These are phyloP conservation scores for Peronosclerospora sorghi DNA, from an alignment of 352 stramenopile species.

Conservation along the genomic window DNA sequence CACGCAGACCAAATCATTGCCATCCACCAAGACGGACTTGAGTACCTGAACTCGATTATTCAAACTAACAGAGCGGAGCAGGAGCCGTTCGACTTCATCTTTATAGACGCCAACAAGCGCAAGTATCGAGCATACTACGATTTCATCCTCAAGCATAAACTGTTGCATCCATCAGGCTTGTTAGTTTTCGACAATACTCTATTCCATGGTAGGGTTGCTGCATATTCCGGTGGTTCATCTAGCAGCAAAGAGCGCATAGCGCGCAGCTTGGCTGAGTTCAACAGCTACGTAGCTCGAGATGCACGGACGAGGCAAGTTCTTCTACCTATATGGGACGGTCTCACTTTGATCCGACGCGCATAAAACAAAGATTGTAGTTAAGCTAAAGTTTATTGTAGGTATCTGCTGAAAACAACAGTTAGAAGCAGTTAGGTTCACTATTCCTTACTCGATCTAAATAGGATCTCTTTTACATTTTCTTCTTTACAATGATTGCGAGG, in stretches of 20 bases:
- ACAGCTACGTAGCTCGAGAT: constrained; percentile 71
- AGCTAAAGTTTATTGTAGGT: too few species aligned
- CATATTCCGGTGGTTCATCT: constrained; percentile 27
- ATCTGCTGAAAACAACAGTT: too few species aligned
- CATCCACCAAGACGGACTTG: constrained; percentile 31
- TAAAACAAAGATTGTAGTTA: too few species aligned
- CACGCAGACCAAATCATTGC: constrained; percentile 25
- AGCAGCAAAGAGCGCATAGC: constrained; percentile 46
- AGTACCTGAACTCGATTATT: constrained; percentile 16
- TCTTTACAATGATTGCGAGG: too few species aligned
- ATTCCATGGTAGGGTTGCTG: constrained; percentile 86
- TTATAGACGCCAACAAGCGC: constrained; percentile 91
- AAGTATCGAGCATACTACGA: constrained; percentile 85
- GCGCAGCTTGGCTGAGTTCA: constrained; percentile 81
- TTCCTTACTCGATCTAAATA: too few species aligned
- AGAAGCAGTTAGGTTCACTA: too few species aligned
- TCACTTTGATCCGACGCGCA: constrained; percentile 43
- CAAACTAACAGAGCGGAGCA: constrained; percentile 9
- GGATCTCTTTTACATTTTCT: too few species aligned
- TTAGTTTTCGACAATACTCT: constrained; percentile 91
- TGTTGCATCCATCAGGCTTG: constrained; percentile 68
- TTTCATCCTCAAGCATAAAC: constrained; percentile 41
- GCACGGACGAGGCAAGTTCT: constrained; percentile 71
- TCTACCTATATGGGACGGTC: constrained; percentile 84
- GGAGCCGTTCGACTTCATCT: constrained; percentile 86